phyloP scores from a whole-genome alignment of 495 filamentous ascomycete genomes.

The Cairneyella variabilis region DNA sequence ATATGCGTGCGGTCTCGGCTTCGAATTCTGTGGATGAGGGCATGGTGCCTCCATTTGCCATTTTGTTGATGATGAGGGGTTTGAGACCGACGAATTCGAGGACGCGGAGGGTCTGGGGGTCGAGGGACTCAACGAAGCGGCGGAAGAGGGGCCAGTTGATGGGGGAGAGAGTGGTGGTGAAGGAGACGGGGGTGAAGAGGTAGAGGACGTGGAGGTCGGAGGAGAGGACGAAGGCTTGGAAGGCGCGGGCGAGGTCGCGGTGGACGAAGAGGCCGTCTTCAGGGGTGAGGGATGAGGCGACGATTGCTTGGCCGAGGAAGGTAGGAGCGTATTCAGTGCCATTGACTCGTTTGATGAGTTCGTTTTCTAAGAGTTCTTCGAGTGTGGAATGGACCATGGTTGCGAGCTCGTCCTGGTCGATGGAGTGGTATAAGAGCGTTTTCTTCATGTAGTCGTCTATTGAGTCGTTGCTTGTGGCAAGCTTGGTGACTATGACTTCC shows the following conservation, averaged over 20 bases:
- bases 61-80: constrained; percentile 64
- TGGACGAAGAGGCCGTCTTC: constrained; percentile 76
- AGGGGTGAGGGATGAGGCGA: constrained; percentile 68
- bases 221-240: constrained; percentile 77
- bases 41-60: constrained; percentile 67
- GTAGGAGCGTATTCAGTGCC: constrained; percentile 55
- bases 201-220: constrained; percentile 84
- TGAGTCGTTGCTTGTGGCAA: constrained; percentile 65
- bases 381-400: constrained; percentile 54
- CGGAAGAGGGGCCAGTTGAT: constrained; percentile 75
- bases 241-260: constrained; percentile 61
- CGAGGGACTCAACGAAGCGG: constrained; percentile 63
- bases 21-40: constrained; percentile 61
- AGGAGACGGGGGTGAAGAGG: constrained; percentile 73
- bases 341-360: constrained; percentile 52
- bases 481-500: constrained; percentile 67
- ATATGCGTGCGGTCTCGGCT: constrained; percentile 56
- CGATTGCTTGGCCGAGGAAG: constrained; percentile 64
- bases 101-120: constrained; percentile 68
- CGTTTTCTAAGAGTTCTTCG: constrained; percentile 45
- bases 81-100: constrained; percentile 66
- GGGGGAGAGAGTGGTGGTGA: constrained; percentile 48
- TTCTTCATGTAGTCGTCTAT: constrained; percentile 68
- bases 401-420: constrained; percentile 37
- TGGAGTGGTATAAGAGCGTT: constrained; percentile 61